Conservation (phyloP, 1,139 yeast species). For the Magnusiomyces suaveolens region DNA sequence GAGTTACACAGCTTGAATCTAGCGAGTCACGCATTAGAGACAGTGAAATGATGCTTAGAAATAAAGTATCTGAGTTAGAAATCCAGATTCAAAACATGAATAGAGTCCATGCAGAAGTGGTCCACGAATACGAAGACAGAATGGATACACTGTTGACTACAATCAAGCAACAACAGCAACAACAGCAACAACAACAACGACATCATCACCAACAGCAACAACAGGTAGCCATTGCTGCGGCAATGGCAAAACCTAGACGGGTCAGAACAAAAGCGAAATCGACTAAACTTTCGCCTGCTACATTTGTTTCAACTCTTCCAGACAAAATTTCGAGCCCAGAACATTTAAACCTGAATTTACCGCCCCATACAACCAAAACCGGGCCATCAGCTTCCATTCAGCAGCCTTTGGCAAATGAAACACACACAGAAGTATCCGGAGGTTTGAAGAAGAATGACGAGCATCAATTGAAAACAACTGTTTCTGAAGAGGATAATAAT, state of each 20-base stretch:
- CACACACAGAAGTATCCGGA: background rate
- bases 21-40: slow-evolving; percentile 38
- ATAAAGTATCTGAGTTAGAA: slow-evolving; percentile 1
- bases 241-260: background rate
- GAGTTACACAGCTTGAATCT: slow-evolving; percentile 73
- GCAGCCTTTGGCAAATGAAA: background rate
- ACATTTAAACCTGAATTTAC: background rate
- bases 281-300: background rate
- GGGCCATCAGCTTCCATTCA: background rate
- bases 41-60: slow-evolving; percentile 3
- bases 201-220: slow-evolving; percentile 4
- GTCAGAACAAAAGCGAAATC: background rate
- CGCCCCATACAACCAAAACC: background rate
- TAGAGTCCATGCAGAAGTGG: background rate
- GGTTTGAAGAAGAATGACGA: background rate
- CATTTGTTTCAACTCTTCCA: background rate
- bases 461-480: background rate
- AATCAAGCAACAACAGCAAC: slow-evolving; percentile 3
- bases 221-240: background rate
- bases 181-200: slow-evolving; percentile 8
- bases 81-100: background rate
- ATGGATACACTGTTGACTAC: background rate
- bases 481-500: too few species aligned
- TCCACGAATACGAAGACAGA: background rate
- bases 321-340: background rate